Evolutionary conservation across 2,329 filamentous ascomycete genomes (phyloP).

Genomic region (Cladophialophora exuberans): DNA sequence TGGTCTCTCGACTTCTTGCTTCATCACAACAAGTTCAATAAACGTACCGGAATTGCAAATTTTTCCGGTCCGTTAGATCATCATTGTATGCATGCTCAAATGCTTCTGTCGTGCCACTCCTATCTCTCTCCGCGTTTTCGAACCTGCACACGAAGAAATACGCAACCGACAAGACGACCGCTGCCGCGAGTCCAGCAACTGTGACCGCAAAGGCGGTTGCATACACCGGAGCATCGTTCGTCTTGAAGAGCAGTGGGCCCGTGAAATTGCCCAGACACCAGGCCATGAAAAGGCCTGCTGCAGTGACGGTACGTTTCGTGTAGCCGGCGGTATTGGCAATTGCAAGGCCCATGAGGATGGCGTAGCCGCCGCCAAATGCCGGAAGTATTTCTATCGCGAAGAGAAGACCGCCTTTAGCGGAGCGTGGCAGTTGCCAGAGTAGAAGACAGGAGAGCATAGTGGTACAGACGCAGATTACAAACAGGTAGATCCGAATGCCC

Average conservation of each 20-base stretch:
- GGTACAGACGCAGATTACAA: constrained; percentile 45
- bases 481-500: constrained; percentile 43
- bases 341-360: constrained; percentile 54
- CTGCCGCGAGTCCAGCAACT: constrained; percentile 2
- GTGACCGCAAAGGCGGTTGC: constrained; percentile 39
- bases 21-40: too few species aligned
- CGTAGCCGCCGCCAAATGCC: constrained; percentile 51
- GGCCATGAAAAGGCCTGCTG: constrained; percentile 28
- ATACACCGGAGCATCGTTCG: constrained; percentile 37
- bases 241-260: constrained; percentile 40
- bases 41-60: too few species aligned
- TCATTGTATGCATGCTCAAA: constrained; percentile 59
- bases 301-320: constrained; percentile 31
- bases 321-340: constrained; percentile 40
- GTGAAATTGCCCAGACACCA: constrained; percentile 39
- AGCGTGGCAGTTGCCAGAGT: constrained; percentile 49
- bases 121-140: constrained; percentile 18
- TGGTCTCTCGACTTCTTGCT: too few species aligned
- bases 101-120: constrained; percentile 43
- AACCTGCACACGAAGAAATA: constrained; percentile 32
- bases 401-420: constrained; percentile 48
- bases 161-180: constrained; percentile 35
- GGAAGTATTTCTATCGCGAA: constrained; percentile 56
- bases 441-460: constrained; percentile 49
- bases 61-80: constrained; percentile 53